These are phyloP conservation scores for Punica granatum DNA, from an alignment of 345 rosid species.

Conservation along the genomic window DNA sequence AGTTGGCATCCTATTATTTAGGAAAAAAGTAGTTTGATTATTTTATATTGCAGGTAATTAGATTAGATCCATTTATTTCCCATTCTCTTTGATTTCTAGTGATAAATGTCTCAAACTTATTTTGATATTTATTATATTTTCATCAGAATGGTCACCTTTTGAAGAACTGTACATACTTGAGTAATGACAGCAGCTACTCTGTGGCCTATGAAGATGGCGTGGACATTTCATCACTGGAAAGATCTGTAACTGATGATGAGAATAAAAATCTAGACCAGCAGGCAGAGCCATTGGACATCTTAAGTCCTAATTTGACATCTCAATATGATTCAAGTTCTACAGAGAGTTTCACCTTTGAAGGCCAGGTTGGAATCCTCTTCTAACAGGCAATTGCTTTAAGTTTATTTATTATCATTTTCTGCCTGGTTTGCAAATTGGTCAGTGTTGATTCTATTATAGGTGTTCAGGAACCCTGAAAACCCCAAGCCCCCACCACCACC, in stretches of 20 bases:
- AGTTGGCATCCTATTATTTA: no score
- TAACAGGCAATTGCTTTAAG: background rate
- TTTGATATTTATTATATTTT: slow-evolving; percentile 14
- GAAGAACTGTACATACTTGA: slow-evolving; percentile 78
- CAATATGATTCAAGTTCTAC: slow-evolving; percentile 34
- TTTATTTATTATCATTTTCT: background rate
- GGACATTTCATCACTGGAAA: slow-evolving; percentile 54
- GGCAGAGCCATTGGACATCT: slow-evolving; percentile 28
- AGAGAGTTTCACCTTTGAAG: slow-evolving; percentile 82
- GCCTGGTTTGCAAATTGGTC: background rate
- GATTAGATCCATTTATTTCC: background rate
- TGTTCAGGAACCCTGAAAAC: no score
- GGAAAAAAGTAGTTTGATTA: no score
- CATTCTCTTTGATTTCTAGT: background rate
- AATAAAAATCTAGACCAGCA: slow-evolving; percentile 27
- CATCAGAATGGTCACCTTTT: slow-evolving; percentile 80
- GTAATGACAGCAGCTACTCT: slow-evolving; percentile 88
- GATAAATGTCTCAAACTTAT: slow-evolving; percentile 8
- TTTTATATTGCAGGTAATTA: no score
- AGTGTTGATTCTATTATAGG: no score
- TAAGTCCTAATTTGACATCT: slow-evolving; percentile 26
- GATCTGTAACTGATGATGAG: slow-evolving; percentile 34
- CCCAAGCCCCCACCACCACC: no score
- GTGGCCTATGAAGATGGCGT: slow-evolving; percentile 81
- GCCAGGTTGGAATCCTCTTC: slow-evolving; percentile 50